A percentile compares a stretch with the other conserved stretches of the same genome.
phyloP scores from a whole-genome alignment of 306 rosid genomes.

The Potentilla sterilis region DNA sequence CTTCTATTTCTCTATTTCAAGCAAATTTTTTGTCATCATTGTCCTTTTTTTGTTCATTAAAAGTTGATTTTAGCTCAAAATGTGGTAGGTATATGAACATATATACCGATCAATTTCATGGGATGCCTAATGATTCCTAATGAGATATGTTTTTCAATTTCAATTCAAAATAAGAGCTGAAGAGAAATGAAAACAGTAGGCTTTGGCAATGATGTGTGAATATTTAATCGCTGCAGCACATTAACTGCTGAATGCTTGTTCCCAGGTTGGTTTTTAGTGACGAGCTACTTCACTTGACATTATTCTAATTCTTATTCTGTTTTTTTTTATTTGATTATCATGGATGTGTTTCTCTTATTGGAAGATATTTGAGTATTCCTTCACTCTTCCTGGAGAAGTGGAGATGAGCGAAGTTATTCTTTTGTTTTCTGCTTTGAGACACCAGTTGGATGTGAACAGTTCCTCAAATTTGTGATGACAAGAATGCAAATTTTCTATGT shows the following conservation, averaged over 20 bases:
- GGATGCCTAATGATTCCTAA: background rate
- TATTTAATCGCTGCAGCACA: background rate
- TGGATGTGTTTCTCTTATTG: background rate
- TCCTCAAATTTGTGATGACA: background rate
- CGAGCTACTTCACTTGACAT: background rate
- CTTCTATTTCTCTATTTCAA: background rate
- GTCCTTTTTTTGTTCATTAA: background rate
- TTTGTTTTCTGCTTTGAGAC: background rate
- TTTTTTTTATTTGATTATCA: background rate
- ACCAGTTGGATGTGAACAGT: background rate
- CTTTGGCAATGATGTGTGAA: slow-evolving; percentile 8
- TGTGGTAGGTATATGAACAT: background rate
- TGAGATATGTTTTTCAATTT: background rate
- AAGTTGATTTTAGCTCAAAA: background rate
- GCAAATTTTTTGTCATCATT: background rate
- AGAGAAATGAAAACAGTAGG: background rate
- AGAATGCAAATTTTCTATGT: background rate
- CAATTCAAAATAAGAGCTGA: background rate
- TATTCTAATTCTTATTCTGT: background rate
- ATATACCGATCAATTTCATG: background rate
- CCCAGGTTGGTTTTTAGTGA: background rate
- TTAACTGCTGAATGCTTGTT: background rate
- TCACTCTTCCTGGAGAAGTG: background rate
- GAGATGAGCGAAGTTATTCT: background rate
- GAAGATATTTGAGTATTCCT: background rate